Conservation (phyloP, 495 filamentous ascomycete genomes). For the Penicillium alfredii region DNA sequence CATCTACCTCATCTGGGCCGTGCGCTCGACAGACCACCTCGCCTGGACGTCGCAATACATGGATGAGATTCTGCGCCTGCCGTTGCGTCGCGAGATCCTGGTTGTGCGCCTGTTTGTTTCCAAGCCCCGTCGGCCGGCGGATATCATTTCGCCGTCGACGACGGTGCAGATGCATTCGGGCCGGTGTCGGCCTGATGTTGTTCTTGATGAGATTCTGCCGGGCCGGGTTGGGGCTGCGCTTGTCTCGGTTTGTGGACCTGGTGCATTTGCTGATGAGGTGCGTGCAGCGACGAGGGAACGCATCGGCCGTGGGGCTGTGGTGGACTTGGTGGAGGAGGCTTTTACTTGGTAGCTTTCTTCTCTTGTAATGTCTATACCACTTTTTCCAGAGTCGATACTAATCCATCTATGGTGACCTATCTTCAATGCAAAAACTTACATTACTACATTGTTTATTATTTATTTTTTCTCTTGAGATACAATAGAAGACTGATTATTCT, state of each 20-base stretch:
- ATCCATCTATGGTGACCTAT: too few relatives aligned
- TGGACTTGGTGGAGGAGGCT: constrained; percentile 93
- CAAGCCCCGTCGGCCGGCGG: constrained; percentile 52
- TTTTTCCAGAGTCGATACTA: not conserved
- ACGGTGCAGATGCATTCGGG: constrained; percentile 90
- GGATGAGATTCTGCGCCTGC: constrained; percentile 85
- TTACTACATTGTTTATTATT: constrained; percentile 9
- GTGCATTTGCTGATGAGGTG: constrained; percentile 84
- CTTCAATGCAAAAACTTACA: too few relatives aligned
- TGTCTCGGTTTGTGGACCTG: constrained; percentile 86
- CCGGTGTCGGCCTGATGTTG: constrained; percentile 47
- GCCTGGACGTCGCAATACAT: constrained; percentile 95
- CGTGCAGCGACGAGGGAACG: constrained; percentile 61
- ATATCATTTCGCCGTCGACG: constrained; percentile 73
- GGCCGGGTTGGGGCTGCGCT: constrained; percentile 73
- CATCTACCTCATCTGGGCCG: constrained; percentile 83
- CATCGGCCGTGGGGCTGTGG: constrained; percentile 56
- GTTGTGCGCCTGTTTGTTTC: constrained; percentile 86
- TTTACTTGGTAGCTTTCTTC: constrained; percentile 62
- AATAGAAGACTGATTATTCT: constrained; percentile 1
- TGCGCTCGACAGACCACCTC: constrained; percentile 81
- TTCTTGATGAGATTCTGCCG: constrained; percentile 74
- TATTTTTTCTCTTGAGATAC: constrained; percentile 8
- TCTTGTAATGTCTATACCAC: constrained; percentile 2
- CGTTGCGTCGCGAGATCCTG: constrained; percentile 73